Base-by-base conservation (phyloP, 1,284 basidiomycete species). In the Limonomyces culmigenus region DNA sequence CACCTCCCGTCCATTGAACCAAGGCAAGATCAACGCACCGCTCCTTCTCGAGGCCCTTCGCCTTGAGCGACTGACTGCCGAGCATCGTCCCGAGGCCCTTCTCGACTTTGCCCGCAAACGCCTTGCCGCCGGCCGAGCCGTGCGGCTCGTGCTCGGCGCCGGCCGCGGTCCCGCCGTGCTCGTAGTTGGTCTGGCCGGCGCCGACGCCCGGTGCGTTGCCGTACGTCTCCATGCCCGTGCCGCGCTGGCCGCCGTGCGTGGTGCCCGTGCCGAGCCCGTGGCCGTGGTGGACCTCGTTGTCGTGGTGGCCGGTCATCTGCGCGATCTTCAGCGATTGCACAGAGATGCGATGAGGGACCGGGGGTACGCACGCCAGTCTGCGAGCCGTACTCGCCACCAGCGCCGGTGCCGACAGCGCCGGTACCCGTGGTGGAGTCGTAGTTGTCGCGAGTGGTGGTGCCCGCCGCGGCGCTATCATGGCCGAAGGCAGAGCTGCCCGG, bases 31-130 rank as follows among this genome's bases (percentile, higher is more conserved):
- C 25, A 4, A 53, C 56, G 38, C 41, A 64, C 59, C 60, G 58
- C 45, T 72, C 63, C 46, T 70, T 71, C 54, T 67, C 57, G 29
- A 61, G 39, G 8, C 66, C 68, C 44, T 65, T 67, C 11, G 56
- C 59, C 44, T 67, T 65, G 29, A 72, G 50, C 0, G 60, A 51
- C 30, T 57, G 53, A 45, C 63, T 67, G 19, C 68, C 64, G 32
- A 71, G 47, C 30, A 64, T 39, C 5, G 55, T 45, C 3, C 68
- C 70, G 20, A 67, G 46, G 4, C 59, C 61, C 4, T 60, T 57
- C 48, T 72, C 67, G 18, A 66, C 51, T 42, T 68, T 68, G 18
- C 67, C 67, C 2, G 8, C 30, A 6, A 32, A 15, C 11, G 10
- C 16, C 30, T 32, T 32, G 10, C 8, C 16, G 11, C 30, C 30